phyloP scores from a whole-genome alignment of 2,329 filamentous ascomycete species.

The Bipolaris sorokiniana region DNA sequence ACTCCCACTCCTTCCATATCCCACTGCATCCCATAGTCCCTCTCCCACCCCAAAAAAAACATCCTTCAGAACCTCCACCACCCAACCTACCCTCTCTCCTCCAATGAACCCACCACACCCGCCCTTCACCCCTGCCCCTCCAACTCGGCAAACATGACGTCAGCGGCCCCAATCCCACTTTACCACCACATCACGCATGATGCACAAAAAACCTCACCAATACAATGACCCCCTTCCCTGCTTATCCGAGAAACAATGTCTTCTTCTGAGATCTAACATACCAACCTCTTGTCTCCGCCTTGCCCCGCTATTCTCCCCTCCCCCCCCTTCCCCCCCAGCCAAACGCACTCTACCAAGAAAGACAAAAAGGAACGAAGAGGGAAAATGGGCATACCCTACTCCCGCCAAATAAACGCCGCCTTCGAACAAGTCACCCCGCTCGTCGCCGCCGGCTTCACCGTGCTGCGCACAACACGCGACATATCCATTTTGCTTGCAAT shows the following conservation, averaged over 20 bases:
- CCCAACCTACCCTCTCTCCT: not conserved
- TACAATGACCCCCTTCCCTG: not conserved
- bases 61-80: too few relatives aligned
- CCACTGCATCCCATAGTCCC: too few relatives aligned
- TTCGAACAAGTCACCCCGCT: slow-evolving; percentile 62
- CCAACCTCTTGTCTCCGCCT: too few relatives aligned
- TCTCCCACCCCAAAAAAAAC: not conserved
- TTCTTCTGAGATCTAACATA: not conserved
- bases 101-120: not conserved
- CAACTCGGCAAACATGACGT: slow-evolving; percentile 25
- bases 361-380: not conserved
- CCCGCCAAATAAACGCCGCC: slow-evolving; percentile 58
- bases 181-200: not conserved
- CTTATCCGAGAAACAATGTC: not conserved
- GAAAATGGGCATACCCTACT: slow-evolving; percentile 60
- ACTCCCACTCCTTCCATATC: too few relatives aligned
- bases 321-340: too few relatives aligned
- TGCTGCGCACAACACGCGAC: slow-evolving; percentile 58
- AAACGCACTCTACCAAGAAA: not conserved
- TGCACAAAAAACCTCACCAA: not conserved
- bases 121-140: slow-evolving; percentile 16
- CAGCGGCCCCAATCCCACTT: slow-evolving; percentile 14
- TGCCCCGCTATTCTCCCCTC: too few relatives aligned
- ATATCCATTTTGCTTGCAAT: slow-evolving; percentile 57
- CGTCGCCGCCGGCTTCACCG: slow-evolving; percentile 56